Conservation (phyloP, 306 rosid genomes). For the Styphnolobium japonicum region DNA sequence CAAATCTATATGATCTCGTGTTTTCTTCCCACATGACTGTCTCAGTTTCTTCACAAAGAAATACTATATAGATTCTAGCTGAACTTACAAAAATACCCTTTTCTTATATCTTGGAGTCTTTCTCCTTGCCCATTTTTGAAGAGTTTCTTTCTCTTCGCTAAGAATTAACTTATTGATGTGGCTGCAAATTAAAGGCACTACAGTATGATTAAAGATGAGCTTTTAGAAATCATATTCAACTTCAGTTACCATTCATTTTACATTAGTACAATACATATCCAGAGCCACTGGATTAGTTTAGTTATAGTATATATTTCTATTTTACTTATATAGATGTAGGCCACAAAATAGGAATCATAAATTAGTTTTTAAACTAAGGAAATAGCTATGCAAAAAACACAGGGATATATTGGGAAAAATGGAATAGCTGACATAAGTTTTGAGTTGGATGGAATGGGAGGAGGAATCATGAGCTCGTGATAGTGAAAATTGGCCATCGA, state of each 20-base stretch:
- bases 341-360: not conserved
- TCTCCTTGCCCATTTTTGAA: not conserved
- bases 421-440: not conserved
- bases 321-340: not conserved
- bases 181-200: not conserved
- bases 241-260: too few relatives aligned
- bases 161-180: not conserved
- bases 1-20: conserved; percentile 67
- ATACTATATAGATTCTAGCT: conserved; percentile 1
- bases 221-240: too few relatives aligned
- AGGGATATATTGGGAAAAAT: conserved; percentile 41
- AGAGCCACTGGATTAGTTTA: too few relatives aligned
- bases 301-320: not conserved
- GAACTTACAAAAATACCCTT: conserved; percentile 63
- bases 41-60: conserved; percentile 43
- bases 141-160: not conserved
- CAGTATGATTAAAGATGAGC: too few relatives aligned
- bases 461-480: conserved; percentile 65
- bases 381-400: not conserved
- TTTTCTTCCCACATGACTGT: conserved; percentile 67
- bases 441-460: conserved; percentile 18
- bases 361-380: not conserved
- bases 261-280: not conserved
- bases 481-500: conserved; percentile 63
- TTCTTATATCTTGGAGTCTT: not conserved